Conservation (phyloP, 768 basidiomycete species). For the Lactarius hatsudake region DNA sequence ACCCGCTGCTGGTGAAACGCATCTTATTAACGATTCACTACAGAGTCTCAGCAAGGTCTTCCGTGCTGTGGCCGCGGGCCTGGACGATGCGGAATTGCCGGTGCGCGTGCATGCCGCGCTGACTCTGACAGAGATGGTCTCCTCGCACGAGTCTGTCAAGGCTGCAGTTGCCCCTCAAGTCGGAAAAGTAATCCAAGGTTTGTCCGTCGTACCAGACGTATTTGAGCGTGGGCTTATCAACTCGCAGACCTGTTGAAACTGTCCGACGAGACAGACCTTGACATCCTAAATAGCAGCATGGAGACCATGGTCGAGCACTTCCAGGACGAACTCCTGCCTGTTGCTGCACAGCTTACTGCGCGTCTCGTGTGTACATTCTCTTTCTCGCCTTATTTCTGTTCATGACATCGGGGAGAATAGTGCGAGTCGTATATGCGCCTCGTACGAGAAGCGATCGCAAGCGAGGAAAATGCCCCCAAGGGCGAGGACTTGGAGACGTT, state of each 20-base stretch:
- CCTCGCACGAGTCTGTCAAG: conserved; percentile 62
- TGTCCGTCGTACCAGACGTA: neutral
- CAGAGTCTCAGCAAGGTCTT: conserved; percentile 66
- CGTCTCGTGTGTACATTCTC: conserved; percentile 55
- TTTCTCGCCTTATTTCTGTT: conserved; percentile 8
- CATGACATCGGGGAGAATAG: conserved; percentile 38
- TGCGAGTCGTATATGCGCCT: conserved; percentile 82
- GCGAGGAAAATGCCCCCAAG: conserved; percentile 48
- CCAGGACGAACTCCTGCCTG: conserved; percentile 80
- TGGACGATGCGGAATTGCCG: conserved; percentile 78
- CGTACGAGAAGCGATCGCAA: conserved; percentile 58
- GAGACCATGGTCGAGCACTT: conserved; percentile 85
- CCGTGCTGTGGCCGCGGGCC: conserved; percentile 57
- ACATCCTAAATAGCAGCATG: conserved; percentile 79
- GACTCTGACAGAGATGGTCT: conserved; percentile 74
- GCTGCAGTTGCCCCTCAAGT: conserved; percentile 69
- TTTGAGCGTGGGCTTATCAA: neutral
- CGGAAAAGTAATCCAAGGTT: conserved; percentile 85
- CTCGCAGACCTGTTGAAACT: conserved; percentile 77
- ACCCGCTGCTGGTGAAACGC: neutral
- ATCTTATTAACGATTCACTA: neutral
- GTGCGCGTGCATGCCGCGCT: conserved; percentile 83
- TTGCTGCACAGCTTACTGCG: conserved; percentile 74
- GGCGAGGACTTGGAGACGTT: conserved; percentile 56
- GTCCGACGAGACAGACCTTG: conserved; percentile 88